A percentile compares a stretch with the other conserved stretches of the same genome.
Conservation (phyloP, 495 filamentous ascomycete genomes). For the Penicillium subrubescens region DNA sequence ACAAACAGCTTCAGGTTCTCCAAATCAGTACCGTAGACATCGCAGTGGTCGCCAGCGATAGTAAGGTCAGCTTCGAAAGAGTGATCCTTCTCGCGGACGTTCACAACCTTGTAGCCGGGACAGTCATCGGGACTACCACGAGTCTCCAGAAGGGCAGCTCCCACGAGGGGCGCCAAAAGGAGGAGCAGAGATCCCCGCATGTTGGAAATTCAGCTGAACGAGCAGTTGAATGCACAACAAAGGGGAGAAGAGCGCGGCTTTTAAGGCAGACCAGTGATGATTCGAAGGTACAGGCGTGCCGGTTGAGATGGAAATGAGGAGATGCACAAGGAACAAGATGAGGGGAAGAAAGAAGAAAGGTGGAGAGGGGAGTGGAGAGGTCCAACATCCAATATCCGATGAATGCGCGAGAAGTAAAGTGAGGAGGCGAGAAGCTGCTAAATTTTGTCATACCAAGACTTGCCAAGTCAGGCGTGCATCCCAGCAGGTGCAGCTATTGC, state of each 20-base stretch:
- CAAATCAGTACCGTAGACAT: slow-evolving; percentile 72
- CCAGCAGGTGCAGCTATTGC: background rate
- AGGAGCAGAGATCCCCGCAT: slow-evolving; percentile 36
- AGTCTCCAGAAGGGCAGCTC: slow-evolving; percentile 34
- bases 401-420: slow-evolving; percentile 6
- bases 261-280: slow-evolving; percentile 5
- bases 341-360: background rate
- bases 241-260: background rate
- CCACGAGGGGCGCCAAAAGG: slow-evolving; percentile 33
- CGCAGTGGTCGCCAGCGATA: slow-evolving; percentile 68
- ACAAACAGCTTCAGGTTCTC: slow-evolving; percentile 66
- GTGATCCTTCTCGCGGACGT: slow-evolving; percentile 53
- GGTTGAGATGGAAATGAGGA: background rate
- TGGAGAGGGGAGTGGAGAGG: background rate
- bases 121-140: slow-evolving; percentile 41
- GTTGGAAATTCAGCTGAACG: slow-evolving; percentile 11
- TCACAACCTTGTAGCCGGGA: slow-evolving; percentile 72
- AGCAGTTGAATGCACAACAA: slow-evolving; percentile 15
- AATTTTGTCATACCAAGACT: background rate
- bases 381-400: slow-evolving; percentile 7
- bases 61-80: slow-evolving; percentile 60
- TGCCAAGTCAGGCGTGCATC: background rate
- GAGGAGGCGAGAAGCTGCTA: background rate
- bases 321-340: background rate
- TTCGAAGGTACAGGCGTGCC: background rate